Evolutionary conservation across 192 early-diverging fungal species (phyloP), one percentile per base, ranked within the genome.

Genomic region (Dissophora globulifera): DNA sequence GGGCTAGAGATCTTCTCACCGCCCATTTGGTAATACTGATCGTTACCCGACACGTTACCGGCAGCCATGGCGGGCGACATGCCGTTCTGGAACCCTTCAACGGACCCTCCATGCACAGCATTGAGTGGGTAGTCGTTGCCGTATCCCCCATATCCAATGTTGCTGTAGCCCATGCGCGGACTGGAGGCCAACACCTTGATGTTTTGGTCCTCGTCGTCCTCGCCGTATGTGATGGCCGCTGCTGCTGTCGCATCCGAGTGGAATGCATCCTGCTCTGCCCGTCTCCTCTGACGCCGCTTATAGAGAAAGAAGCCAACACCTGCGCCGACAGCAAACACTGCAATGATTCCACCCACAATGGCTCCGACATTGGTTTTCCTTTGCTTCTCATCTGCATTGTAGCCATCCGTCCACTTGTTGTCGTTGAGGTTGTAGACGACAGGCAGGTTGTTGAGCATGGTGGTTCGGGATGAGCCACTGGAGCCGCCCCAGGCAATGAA

Each of bases 401-500:
- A 76, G 0, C 30, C 35, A 13, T 76, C 72, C 3, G 58, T 58
- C 72, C 72, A 76, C 25, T 47, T 48, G 16, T 61, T 42, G 0
- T 55, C 3, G 19, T 76, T 66, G 19, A 76, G 72, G 30, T 57
- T 54, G 17, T 76, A 76, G 46, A 67, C 45, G 22, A 50, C 22
- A 25, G 63, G 63, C 0, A 57, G 8, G 38, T 57, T 67, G 58
- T 56, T 61, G 26, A 76, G 63, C 51, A 76, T 67, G 1, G 72
- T 76, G 6, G n/a, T 50, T 4, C 63, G 58, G 6, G 19, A 3
- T 9, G 33, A 30, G 4, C 58, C 63, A 9, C 27, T 49, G 16
- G 72, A 76, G 3, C 72, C 72, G 4, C 72, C 72, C 55, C 54
- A 66, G 27, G 58, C 72, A 11, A 76, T 47, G 38, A 67, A 67